Conservation (phyloP, 495 filamentous ascomycete genomes). For the Penicillium waksmanii region DNA sequence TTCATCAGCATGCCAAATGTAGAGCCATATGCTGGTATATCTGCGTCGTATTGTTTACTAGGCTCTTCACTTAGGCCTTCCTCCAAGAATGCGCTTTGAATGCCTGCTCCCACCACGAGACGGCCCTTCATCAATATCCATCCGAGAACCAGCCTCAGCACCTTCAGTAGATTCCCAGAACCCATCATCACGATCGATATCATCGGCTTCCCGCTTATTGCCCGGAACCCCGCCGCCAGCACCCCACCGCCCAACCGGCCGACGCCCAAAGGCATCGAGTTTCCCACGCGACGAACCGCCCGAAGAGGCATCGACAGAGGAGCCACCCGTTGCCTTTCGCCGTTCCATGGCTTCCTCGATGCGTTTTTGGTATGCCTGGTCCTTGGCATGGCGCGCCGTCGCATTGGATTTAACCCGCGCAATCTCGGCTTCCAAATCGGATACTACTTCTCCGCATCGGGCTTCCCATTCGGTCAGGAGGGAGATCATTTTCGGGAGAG, state of each 20-base stretch:
- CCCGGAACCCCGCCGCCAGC: conserved; percentile 37
- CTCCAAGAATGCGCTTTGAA: conserved; percentile 47
- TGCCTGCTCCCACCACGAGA: conserved; percentile 33
- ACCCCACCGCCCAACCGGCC: conserved; percentile 2
- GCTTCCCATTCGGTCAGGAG: conserved; percentile 73
- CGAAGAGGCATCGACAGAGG: background rate
- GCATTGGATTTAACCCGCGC: conserved; percentile 57
- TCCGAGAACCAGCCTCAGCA: conserved; percentile 50
- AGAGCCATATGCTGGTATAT: background rate
- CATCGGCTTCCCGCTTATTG: conserved; percentile 50
- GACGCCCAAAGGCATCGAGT: conserved; percentile 1
- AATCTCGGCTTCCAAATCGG: conserved; percentile 75
- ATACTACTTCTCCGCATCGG: conserved; percentile 75
- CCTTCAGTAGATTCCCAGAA: conserved; percentile 51
- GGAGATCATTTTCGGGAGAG: conserved; percentile 65
- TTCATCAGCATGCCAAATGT: conserved; percentile 5
- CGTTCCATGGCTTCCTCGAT: conserved; percentile 50
- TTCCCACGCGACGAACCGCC: conserved; percentile 13
- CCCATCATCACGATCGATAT: conserved; percentile 51
- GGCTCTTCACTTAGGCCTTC: conserved; percentile 32
- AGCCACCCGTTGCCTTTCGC: conserved; percentile 22
- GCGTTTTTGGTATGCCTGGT: conserved; percentile 48
- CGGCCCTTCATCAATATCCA: conserved; percentile 51
- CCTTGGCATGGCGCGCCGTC: conserved; percentile 52
- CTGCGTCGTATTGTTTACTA: conserved; percentile 4